Evolutionary conservation across 805 yeast genomes (phyloP).

Genomic region (Metschnikowia similis): DNA sequence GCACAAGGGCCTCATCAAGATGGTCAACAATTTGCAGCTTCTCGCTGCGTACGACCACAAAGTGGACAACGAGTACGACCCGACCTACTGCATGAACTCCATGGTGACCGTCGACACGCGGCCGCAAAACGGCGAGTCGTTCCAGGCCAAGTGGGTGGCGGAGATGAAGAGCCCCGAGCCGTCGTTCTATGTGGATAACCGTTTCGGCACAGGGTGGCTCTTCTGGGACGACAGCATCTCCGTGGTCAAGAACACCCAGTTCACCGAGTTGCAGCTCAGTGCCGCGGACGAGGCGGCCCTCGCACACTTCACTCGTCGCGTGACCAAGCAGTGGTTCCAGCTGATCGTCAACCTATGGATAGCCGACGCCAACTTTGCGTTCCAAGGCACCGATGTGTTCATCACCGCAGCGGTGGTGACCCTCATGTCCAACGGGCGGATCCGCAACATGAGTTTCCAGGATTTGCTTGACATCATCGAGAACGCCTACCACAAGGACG

Average conservation of each 20-base stretch:
- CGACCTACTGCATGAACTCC: slow-evolving; percentile 30
- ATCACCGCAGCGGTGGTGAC: slow-evolving; percentile 49
- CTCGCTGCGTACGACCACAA: slow-evolving; percentile 48
- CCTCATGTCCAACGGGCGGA: slow-evolving; percentile 43
- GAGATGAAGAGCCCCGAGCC: slow-evolving; percentile 54
- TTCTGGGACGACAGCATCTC: slow-evolving; percentile 63
- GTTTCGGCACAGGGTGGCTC: slow-evolving; percentile 60
- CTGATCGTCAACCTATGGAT: slow-evolving; percentile 48
- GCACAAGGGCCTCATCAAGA: slow-evolving; percentile 52
- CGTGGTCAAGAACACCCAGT: slow-evolving; percentile 39
- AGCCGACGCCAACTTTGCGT: slow-evolving; percentile 61
- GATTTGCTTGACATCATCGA: slow-evolving; percentile 52
- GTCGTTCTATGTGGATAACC: slow-evolving; percentile 53
- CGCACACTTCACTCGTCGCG: slow-evolving; percentile 35
- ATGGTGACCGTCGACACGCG: slow-evolving; percentile 40
- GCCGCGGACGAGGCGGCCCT: slow-evolving; percentile 43
- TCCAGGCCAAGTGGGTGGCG: slow-evolving; percentile 37
- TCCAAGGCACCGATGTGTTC: slow-evolving; percentile 61
- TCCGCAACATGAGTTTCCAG: slow-evolving; percentile 39
- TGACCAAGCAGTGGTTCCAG: slow-evolving; percentile 58
- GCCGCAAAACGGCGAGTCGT: slow-evolving; percentile 32
- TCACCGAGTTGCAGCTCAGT: slow-evolving; percentile 27
- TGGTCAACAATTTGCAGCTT: slow-evolving; percentile 36
- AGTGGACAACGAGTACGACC: slow-evolving; percentile 39
- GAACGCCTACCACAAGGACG: slow-evolving; percentile 55